Evolutionary conservation across 1,284 basidiomycete genomes (phyloP), one percentile per base, ranked within the genome.

Genomic region (Trichosporon ovoides): DNA sequence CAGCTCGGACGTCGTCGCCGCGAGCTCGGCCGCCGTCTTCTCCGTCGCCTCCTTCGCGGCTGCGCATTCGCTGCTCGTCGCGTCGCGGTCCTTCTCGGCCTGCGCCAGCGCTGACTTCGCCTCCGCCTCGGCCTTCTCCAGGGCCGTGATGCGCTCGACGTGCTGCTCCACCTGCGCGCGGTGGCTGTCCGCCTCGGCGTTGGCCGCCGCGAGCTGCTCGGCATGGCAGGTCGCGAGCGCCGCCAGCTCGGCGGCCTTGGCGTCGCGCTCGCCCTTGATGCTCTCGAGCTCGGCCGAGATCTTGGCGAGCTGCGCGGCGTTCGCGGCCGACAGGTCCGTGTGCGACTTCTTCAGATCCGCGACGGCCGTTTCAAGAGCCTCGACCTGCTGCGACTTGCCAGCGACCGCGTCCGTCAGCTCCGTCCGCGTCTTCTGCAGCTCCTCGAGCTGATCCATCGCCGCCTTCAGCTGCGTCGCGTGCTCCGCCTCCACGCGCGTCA

Each of bases 301-400:
- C 22, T 65, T 65, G 31, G 68, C 67, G 3, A 66, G 48, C 20
- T 63, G 48, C 4, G 61, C 46, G 46, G 72, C 66, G 54, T 67
- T 67, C 28, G 71, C 73, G 11, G 69, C 56, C 6, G 64, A 58
- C 5, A 73, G 58, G 49, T 75, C 71, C 38, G 73, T 67, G 22
- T 68, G 56, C 12, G 70, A 69, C 50, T 62, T 65, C n/a, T 67
- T 58, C 0, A 75, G 63, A 16, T 76, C 73, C 6, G 70, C 63
- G 7, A 76, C 59, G 7, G 64, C 60, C 0, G 50, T 52, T 52
- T 76, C 72, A 13, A 76, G 66, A 16, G 66, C 53, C 19, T 72
- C 71, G 24, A 76, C 68, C 46, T 65, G 66, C 11, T 53, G 52
- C 3, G 63, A 38, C 57, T 69, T 69, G 16, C 68, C 69, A 0